phyloP scores from a whole-genome alignment of 2,329 filamentous ascomycete genomes.

The Penicillium sp. region DNA sequence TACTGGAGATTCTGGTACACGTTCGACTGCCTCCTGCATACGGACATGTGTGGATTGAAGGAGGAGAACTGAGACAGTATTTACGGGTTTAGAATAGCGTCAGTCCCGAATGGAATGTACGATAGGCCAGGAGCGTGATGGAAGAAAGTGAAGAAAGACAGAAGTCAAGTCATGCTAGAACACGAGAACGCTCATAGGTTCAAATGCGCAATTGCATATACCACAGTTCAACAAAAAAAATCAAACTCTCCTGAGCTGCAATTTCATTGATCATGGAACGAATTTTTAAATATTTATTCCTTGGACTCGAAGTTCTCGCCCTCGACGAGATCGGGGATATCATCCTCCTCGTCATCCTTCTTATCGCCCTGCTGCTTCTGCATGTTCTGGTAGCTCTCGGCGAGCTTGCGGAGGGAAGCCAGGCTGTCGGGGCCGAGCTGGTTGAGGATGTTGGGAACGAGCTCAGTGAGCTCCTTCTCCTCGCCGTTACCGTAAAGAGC shows the following conservation, averaged over 20 bases:
- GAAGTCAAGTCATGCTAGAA: too few species aligned
- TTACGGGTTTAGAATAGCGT: neutral
- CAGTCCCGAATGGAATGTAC: neutral
- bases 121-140: neutral
- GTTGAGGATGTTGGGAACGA: conserved; percentile 98
- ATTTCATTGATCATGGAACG: conserved; percentile 27
- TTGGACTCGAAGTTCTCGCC: conserved; percentile 99
- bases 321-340: conserved; percentile 95
- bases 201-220: neutral
- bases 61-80: conserved; percentile 46
- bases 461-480: conserved; percentile 99
- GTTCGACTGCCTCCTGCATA: conserved; percentile 59
- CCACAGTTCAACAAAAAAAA: conserved; percentile 7
- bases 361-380: conserved; percentile 87
- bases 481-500: conserved; percentile 98
- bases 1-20: conserved; percentile 65
- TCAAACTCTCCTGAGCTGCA: conserved; percentile 14
- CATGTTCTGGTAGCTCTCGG: conserved; percentile 99
- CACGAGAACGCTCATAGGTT: neutral
- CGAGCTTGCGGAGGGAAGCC: conserved; percentile 94
- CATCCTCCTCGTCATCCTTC: conserved; percentile 75
- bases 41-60: conserved; percentile 62
- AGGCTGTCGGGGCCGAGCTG: conserved; percentile 98
- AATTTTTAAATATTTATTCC: conserved; percentile 63
- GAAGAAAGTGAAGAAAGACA: neutral